phyloP scores from a whole-genome alignment of 1,284 basidiomycete species.

The Pseudozyma sp. region DNA sequence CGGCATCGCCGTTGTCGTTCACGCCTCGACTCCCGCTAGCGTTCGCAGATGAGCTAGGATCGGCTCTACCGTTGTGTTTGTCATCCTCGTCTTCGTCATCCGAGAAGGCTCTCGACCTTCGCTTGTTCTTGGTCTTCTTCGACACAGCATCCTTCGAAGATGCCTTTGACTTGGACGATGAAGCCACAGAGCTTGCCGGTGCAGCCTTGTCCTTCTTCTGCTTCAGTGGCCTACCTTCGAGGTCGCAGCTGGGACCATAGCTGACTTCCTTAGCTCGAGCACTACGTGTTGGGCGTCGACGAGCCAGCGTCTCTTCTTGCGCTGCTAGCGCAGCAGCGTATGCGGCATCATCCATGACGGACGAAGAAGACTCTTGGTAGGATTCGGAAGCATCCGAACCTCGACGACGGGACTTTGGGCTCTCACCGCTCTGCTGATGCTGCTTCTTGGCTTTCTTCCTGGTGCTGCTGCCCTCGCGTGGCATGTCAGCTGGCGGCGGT shows the following conservation, averaged over 20 bases:
- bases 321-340: slow-evolving; percentile 36
- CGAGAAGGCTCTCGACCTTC: slow-evolving; percentile 25
- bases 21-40: background rate
- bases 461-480: slow-evolving; percentile 6
- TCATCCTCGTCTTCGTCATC: slow-evolving; percentile 25
- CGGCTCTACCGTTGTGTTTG: background rate
- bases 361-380: background rate
- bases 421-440: background rate
- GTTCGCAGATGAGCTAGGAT: slow-evolving; percentile 11
- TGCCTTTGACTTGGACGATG: slow-evolving; percentile 11
- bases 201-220: slow-evolving; percentile 8
- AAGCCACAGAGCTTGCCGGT: background rate
- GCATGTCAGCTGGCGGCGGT: background rate
- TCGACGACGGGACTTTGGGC: slow-evolving; percentile 6
- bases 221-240: slow-evolving; percentile 29
- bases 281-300: slow-evolving; percentile 24
- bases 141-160: slow-evolving; percentile 1
- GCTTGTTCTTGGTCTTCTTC: slow-evolving; percentile 16
- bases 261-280: slow-evolving; percentile 27
- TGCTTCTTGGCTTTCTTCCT: slow-evolving; percentile 21
- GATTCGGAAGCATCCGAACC: slow-evolving; percentile 20
- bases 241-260: slow-evolving; percentile 38
- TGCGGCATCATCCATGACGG: slow-evolving; percentile 31
- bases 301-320: slow-evolving; percentile 34
- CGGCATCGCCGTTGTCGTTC: slow-evolving; percentile 10